Conservation (phyloP, 108 stramenopile genomes). For the Thalassiosira profunda region DNA sequence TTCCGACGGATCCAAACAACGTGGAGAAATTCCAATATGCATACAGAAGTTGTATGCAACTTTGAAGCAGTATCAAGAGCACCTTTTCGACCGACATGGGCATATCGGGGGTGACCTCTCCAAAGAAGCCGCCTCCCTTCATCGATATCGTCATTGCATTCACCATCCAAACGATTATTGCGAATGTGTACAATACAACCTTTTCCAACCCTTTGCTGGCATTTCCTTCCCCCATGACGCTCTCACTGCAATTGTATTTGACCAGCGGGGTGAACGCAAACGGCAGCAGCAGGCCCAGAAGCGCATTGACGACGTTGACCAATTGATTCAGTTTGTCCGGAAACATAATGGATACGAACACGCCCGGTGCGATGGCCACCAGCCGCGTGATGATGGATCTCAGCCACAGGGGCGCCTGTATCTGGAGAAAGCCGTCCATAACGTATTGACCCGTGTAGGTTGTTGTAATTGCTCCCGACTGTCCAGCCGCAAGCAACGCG, state of each 20-base stretch:
- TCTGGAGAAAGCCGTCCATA: conserved; percentile 87
- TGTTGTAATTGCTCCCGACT: conserved; percentile 81
- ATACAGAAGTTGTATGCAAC: conserved; percentile 48
- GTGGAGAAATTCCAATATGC: conserved; percentile 51
- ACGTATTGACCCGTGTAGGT: conserved; percentile 92
- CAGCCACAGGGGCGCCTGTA: conserved; percentile 60
- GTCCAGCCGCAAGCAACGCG: conserved; percentile 87
- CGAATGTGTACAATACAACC: conserved; percentile 46
- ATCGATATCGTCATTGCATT: conserved; percentile 58
- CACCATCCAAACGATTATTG: conserved; percentile 54
- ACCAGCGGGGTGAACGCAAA: conserved; percentile 86
- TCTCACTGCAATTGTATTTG: conserved; percentile 60
- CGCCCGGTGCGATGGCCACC: conserved; percentile 78
- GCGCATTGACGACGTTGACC: conserved; percentile 80
- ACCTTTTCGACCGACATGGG: conserved; percentile 32
- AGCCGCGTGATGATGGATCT: conserved; percentile 76
- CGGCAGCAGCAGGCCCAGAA: conserved; percentile 75
- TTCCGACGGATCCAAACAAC: background rate
- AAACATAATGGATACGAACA: conserved; percentile 71
- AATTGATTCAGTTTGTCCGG: conserved; percentile 65
- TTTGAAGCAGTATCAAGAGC: conserved; percentile 40
- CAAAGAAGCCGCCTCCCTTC: conserved; percentile 67
- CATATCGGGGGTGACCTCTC: conserved; percentile 41
- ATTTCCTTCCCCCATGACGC: conserved; percentile 67
- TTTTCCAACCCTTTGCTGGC: conserved; percentile 48